These are phyloP conservation scores for Geotrichum histeridarum DNA, from an alignment of 1,139 yeast genomes.

Conservation along the genomic window DNA sequence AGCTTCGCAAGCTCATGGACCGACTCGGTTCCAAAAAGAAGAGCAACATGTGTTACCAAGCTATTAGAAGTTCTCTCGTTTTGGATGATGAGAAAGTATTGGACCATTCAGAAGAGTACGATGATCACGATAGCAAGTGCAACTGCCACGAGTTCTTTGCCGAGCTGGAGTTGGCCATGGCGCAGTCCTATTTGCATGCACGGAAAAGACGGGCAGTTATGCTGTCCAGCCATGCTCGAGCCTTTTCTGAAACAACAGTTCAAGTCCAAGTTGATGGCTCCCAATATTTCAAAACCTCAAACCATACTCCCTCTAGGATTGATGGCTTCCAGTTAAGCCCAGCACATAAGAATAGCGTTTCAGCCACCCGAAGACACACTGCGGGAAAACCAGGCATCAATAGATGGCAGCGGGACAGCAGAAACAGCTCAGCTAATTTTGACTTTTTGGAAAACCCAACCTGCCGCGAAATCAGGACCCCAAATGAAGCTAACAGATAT, in stretches of 20 bases:
- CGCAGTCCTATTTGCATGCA: not conserved
- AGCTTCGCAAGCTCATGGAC: not conserved
- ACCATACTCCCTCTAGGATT: too few relatives aligned
- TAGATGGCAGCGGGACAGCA: not conserved
- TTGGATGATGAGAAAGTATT: not conserved
- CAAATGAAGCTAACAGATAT: too few relatives aligned
- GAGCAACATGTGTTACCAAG: not conserved
- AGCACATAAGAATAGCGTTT: not conserved
- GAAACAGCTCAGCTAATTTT: not conserved
- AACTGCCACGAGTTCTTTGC: conserved; percentile 2
- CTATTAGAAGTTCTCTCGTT: not conserved
- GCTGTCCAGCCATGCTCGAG: not conserved
- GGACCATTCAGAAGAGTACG: not conserved
- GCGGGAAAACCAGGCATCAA: not conserved
- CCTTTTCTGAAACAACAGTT: not conserved
- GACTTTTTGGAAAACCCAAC: not conserved
- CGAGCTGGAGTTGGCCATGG: conserved; percentile 2
- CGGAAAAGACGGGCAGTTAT: not conserved
- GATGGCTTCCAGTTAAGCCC: too few relatives aligned
- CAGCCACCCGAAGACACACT: not conserved
- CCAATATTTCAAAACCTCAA: not conserved
- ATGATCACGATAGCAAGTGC: conserved; percentile 2
- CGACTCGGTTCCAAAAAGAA: not conserved
- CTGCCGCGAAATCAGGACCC: too few relatives aligned
- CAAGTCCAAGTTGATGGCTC: not conserved